Evolutionary conservation across 1,284 basidiomycete species (phyloP).

Genomic region (Melampsora larici-populina): DNA sequence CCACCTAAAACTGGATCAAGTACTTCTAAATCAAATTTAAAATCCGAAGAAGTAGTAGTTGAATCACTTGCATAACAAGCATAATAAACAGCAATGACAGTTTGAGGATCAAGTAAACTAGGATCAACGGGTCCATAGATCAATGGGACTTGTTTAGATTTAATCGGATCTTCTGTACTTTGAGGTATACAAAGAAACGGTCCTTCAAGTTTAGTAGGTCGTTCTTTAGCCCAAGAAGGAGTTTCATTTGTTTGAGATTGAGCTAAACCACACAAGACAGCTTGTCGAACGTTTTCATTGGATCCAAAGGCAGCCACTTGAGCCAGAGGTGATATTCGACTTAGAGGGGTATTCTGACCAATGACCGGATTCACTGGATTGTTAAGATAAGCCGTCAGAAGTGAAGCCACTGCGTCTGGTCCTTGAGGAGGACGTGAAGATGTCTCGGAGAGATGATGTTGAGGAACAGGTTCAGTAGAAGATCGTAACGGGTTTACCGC

Average conservation of each 20-base stretch:
- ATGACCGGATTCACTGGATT: neutral
- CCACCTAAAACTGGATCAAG: neutral
- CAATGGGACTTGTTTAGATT: neutral
- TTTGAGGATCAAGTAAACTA: neutral
- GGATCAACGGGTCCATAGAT: neutral
- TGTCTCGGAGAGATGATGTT: neutral
- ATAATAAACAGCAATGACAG: neutral
- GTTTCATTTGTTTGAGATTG: neutral
- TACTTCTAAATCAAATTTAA: neutral
- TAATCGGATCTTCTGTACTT: neutral
- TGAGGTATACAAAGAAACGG: neutral
- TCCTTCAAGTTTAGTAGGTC: neutral
- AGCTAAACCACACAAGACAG: neutral
- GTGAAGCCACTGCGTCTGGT: neutral
- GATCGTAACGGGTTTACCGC: too few relatives aligned
- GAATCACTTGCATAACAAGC: neutral
- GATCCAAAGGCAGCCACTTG: conserved; percentile 4
- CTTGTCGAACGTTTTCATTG: neutral
- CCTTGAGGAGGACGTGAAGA: neutral
- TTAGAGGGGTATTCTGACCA: neutral
- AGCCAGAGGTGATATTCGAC: neutral
- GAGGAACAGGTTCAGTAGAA: neutral
- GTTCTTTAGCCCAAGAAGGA: neutral
- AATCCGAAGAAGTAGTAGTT: neutral
- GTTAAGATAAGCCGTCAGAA: neutral